Conservation (phyloP, 352 stramenopile genomes). For the Phytophthora nicotianae region DNA sequence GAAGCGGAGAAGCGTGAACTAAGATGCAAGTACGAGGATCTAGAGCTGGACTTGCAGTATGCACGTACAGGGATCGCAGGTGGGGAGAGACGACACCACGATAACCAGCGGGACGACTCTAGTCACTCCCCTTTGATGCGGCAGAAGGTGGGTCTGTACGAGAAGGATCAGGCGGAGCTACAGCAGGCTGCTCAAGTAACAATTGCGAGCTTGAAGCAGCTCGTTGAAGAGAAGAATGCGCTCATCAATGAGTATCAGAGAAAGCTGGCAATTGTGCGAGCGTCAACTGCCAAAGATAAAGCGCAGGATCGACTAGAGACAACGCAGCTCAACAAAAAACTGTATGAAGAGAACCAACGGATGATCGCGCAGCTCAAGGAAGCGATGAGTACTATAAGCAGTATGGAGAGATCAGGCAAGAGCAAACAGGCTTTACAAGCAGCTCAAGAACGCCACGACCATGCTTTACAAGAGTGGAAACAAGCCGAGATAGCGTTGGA, state of each 20-base stretch:
- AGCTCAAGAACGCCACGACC: conserved; percentile 66
- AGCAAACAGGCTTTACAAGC: conserved; percentile 65
- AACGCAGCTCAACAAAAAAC: conserved; percentile 62
- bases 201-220: conserved; percentile 81
- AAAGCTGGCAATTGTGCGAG: conserved; percentile 55
- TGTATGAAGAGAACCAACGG: conserved; percentile 81
- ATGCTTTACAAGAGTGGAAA: conserved; percentile 78
- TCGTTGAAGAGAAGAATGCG: conserved; percentile 80
- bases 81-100: conserved; percentile 15
- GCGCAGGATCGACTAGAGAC: conserved; percentile 60
- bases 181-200: conserved; percentile 80
- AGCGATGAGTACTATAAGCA: conserved; percentile 66
- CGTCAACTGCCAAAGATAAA: conserved; percentile 53
- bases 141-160: conserved; percentile 73
- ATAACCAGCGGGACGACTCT: conserved; percentile 35
- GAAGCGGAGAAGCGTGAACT: conserved; percentile 55
- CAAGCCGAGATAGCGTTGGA: conserved; percentile 64
- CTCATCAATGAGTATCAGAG: conserved; percentile 66
- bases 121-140: conserved; percentile 53
- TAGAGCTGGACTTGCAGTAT: conserved; percentile 69
- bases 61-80: conserved; percentile 38
- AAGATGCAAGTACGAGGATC: conserved; percentile 50
- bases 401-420: conserved; percentile 62
- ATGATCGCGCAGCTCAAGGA: conserved; percentile 79
- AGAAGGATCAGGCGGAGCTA: conserved; percentile 74